Base-by-base conservation (phyloP, 1,139 yeast genomes). In the Dujonia santamariae region DNA sequence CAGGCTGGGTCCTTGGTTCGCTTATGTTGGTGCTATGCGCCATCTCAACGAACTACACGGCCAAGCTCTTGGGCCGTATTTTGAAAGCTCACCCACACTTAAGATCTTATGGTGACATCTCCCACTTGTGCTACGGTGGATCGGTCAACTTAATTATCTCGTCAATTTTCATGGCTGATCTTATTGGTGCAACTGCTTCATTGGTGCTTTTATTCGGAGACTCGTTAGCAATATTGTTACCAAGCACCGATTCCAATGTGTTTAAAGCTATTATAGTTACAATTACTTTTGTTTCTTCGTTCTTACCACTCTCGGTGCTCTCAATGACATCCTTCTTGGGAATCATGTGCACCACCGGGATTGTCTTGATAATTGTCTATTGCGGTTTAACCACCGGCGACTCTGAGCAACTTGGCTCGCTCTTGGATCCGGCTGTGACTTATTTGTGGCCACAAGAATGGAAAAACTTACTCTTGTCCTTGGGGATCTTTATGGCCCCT, bases 141-240 rank as follows among this genome's bases (percentile, higher is more conserved):
- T 41, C 65, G 57, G 39, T 64, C 70, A 54, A 67, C 75, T 59
- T 81, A 1, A 54, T 83, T 23, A 84, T 86, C 14, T 86, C 96
- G 0, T 42, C 73, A 3, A 60, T 87, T 7, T 88, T 90, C 52
- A 75, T 90, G 0, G 45, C 85, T 36, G 97, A 90, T 54, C 67
- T 90, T 25, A 48, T 80, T 34, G 96, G 95, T 1, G 86, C 94
- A 3, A 78, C 86, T 31, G 75, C 87, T 11, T 78, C 95, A 1
- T 67, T 90, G 49, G 75, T 85, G 25, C 72, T 90, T 22, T 61
- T 90, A 28, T 88, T 88, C 59, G 80, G 90, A n/a, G 96, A 88
- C 54, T 85, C 96, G 0, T 76, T 88, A 43, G 65, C 72, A 44
- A 78, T 85, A 1, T 58, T 90, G 26, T 65, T 83, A 41, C 85